Evolutionary conservation across 169 alveolate genomes (phyloP).

Genomic region (Plasmodium inui): DNA sequence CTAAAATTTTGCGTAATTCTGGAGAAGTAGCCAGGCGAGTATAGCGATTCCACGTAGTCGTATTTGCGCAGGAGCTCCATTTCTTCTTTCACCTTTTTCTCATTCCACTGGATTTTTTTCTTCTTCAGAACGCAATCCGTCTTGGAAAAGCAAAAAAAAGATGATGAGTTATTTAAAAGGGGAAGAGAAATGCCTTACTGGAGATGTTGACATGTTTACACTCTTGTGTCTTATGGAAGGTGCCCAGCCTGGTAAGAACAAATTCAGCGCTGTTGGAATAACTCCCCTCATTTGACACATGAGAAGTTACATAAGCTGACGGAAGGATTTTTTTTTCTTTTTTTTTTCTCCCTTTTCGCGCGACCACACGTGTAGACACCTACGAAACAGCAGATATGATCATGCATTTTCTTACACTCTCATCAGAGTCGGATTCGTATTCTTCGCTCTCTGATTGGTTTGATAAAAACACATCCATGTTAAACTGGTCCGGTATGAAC

Average conservation of each 20-base stretch:
- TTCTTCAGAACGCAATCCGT: slow-evolving; percentile 7
- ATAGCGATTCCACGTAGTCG: slow-evolving; percentile 36
- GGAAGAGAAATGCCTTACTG: not conserved
- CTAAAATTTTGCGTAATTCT: slow-evolving; percentile 36
- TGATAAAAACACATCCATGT: slow-evolving; percentile 26
- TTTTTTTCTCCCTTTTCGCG: not conserved
- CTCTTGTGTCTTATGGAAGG: not conserved
- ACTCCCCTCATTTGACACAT: not conserved
- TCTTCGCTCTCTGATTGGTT: not conserved
- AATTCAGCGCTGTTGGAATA: not conserved
- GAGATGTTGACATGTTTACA: not conserved
- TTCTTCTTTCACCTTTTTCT: slow-evolving; percentile 28
- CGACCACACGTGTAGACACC: not conserved
- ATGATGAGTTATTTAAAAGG: not conserved
- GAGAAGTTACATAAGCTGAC: not conserved
- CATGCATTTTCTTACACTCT: slow-evolving; percentile 11
- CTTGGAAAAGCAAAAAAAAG: slow-evolving; percentile 21
- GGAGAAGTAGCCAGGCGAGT: slow-evolving; percentile 56
- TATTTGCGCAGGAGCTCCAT: slow-evolving; percentile 35
- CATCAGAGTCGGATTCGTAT: slow-evolving; percentile 2
- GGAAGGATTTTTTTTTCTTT: not conserved
- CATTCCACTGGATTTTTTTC: slow-evolving; percentile 13
- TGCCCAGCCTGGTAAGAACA: not conserved
- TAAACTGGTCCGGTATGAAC: slow-evolving; percentile 49
- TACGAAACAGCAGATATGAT: not conserved